phyloP scores from a whole-genome alignment of 306 rosid genomes.

The Pyrus betulifolia region DNA sequence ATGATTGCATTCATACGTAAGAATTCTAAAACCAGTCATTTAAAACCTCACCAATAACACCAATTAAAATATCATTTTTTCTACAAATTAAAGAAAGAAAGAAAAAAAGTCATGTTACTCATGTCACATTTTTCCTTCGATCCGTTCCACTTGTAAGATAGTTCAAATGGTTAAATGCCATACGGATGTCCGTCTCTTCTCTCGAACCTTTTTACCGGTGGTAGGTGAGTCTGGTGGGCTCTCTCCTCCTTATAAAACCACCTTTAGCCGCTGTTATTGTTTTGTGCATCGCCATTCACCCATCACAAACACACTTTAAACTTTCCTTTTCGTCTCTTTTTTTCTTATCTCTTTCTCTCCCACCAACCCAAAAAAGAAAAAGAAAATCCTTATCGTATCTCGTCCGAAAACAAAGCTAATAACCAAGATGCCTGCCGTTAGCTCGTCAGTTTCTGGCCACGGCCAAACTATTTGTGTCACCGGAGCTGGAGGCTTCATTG shows the following conservation, averaged over 20 bases:
- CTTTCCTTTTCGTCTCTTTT: no score
- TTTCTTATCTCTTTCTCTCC: neutral
- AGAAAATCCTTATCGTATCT: neutral
- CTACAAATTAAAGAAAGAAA: neutral
- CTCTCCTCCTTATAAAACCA: slow-evolving; percentile 14
- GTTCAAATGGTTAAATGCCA: neutral
- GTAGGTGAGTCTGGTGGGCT: slow-evolving; percentile 15
- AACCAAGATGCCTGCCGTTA: slow-evolving; percentile 37
- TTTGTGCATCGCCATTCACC: neutral
- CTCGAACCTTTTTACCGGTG: neutral
- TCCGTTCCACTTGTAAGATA: neutral
- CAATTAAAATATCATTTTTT: neutral
- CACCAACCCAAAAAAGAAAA: neutral
- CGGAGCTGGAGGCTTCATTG: slow-evolving; percentile 95
- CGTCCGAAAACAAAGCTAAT: neutral
- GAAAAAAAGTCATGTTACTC: neutral
- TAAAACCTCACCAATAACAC: neutral
- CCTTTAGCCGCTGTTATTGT: neutral
- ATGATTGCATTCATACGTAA: no score
- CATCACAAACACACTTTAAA: no score
- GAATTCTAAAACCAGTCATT: neutral
- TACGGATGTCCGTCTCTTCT: neutral
- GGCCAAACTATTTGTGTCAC: slow-evolving; percentile 75
- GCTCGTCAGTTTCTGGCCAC: slow-evolving; percentile 14
- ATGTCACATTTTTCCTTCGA: neutral